A percentile compares a stretch with the other conserved stretches of the same genome.
These are phyloP conservation scores for Crataegus laevigata DNA, from an alignment of 306 rosid species.

Conservation along the genomic window DNA sequence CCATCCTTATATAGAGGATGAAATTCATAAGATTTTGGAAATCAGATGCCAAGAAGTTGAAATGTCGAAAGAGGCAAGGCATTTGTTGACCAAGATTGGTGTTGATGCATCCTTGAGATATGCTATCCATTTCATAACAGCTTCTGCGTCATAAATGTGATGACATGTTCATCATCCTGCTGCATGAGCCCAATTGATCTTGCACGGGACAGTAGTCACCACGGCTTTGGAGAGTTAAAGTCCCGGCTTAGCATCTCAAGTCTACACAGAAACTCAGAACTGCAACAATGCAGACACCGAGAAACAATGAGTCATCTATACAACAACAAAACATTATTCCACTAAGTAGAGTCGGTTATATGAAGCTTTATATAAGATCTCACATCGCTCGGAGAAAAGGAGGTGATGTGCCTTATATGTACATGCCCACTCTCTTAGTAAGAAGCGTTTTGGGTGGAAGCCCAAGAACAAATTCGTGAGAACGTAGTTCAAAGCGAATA, in stretches of 20 bases:
- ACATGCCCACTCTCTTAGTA: too few species aligned
- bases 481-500: too few species aligned
- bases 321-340: accelerated
- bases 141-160: neutral
- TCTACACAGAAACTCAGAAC: neutral
- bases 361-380: too few species aligned
- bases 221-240: neutral
- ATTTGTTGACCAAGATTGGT: conserved; percentile 78
- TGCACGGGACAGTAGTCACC: neutral
- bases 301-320: too few species aligned
- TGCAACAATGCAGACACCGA: too few species aligned
- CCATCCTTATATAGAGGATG: conserved; percentile 76
- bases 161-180: neutral
- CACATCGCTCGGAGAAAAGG: too few species aligned
- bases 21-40: conserved; percentile 72
- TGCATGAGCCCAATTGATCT: neutral
- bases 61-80: conserved; percentile 78
- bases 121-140: conserved; percentile 76
- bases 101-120: conserved; percentile 85
- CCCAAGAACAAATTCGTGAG: too few species aligned
- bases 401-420: too few species aligned
- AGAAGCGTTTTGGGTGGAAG: too few species aligned
- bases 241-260: conserved; percentile 15
- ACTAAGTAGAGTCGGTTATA: too few species aligned
- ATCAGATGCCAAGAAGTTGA: conserved; percentile 90